Evolutionary conservation across 106 monocot species (phyloP).

Genomic region (Dendrobium chrysotoxum): DNA sequence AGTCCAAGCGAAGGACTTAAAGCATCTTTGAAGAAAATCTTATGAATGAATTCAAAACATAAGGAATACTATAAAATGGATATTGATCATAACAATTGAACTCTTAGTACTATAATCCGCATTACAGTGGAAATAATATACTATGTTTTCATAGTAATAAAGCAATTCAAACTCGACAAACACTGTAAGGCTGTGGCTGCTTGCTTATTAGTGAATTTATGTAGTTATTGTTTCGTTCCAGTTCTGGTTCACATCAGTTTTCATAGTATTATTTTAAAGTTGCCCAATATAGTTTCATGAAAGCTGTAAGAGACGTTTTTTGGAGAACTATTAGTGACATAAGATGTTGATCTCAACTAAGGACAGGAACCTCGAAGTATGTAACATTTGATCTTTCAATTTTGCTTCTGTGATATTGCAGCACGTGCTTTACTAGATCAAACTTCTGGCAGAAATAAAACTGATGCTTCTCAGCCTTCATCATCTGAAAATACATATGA

Average conservation of each 20-base stretch:
- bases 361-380: neutral
- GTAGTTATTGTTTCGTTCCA: neutral
- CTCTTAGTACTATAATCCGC: neutral
- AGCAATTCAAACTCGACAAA: neutral
- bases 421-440: slow-evolving; percentile 58
- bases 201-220: neutral
- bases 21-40: neutral
- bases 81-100: neutral
- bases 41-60: neutral
- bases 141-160: neutral
- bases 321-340: neutral
- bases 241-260: neutral
- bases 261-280: neutral
- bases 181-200: neutral
- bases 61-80: neutral
- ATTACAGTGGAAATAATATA: neutral
- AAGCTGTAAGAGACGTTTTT: neutral
- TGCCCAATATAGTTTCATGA: neutral
- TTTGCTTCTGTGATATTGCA: slow-evolving; percentile 16
- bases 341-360: neutral
- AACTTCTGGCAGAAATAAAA: slow-evolving; percentile 26
- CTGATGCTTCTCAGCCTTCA: neutral
- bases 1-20: neutral
- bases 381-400: neutral
- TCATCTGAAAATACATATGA: slow-evolving; percentile 16